phyloP scores from a whole-genome alignment of 306 rosid species.

The Vigna hirtella region DNA sequence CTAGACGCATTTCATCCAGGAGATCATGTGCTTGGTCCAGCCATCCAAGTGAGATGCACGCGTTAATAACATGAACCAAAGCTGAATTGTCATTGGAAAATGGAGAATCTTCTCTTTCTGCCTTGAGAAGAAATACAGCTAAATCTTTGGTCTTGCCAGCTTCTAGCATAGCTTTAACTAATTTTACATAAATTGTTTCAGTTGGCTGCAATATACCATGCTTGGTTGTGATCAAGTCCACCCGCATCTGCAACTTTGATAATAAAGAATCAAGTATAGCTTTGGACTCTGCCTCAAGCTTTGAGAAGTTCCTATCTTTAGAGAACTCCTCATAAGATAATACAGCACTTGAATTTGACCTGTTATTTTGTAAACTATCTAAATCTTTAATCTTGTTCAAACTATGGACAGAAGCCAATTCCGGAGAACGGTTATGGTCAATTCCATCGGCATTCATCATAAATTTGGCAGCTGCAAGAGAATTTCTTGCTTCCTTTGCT shows the following conservation, averaged over 20 bases:
- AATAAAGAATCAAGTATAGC: conserved; percentile 59
- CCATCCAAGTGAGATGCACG: conserved; percentile 86
- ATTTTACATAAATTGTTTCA: conserved; percentile 74
- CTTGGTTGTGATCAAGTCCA: conserved; percentile 66
- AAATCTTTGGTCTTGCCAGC: conserved; percentile 79
- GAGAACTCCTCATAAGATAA: conserved; percentile 65
- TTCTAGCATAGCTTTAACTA: conserved; percentile 80
- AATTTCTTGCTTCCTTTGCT: conserved; percentile 73
- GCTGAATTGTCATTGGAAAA: conserved; percentile 74
- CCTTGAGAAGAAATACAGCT: conserved; percentile 76
- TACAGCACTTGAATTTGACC: conserved; percentile 22
- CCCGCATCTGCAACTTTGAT: conserved; percentile 70
- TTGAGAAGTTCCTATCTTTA: conserved; percentile 57
- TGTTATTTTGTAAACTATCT: conserved; percentile 40
- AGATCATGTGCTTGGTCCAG: conserved; percentile 95
- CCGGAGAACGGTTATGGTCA: conserved; percentile 44
- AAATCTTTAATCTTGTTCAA: conserved; percentile 40
- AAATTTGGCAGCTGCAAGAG: conserved; percentile 68
- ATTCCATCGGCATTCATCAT: conserved; percentile 43
- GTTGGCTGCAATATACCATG: conserved; percentile 83
- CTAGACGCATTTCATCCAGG: conserved; percentile 85
- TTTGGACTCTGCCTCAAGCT: conserved; percentile 69
- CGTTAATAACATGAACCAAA: conserved; percentile 77
- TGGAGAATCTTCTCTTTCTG: conserved; percentile 73
- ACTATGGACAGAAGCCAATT: conserved; percentile 43